Evolutionary conservation across 2,329 filamentous ascomycete species (phyloP).

Genomic region (Grosmannia clavigera): DNA sequence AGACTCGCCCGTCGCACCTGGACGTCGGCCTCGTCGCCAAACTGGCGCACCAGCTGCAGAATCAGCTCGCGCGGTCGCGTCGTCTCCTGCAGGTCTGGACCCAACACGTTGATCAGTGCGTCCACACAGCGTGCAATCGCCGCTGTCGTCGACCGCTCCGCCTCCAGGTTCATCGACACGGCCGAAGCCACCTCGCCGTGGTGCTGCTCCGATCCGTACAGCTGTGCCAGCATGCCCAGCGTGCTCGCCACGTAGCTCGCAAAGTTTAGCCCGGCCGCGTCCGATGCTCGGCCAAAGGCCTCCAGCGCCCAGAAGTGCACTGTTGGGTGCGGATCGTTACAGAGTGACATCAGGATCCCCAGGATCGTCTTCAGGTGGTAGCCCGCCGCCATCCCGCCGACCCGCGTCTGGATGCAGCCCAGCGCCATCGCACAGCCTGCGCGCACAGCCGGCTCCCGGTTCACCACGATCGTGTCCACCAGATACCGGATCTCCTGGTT

Average conservation of each 20-base stretch:
- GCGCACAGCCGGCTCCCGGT: slow-evolving; percentile 83
- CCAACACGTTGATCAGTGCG: slow-evolving; percentile 91
- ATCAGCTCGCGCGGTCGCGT: slow-evolving; percentile 87
- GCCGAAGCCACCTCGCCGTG: slow-evolving; percentile 70
- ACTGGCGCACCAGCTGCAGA: slow-evolving; percentile 71
- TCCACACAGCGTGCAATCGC: slow-evolving; percentile 82
- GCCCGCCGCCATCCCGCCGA: slow-evolving; percentile 94
- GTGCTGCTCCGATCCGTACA: slow-evolving; percentile 86
- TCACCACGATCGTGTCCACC: slow-evolving; percentile 86
- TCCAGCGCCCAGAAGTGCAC: slow-evolving; percentile 97
- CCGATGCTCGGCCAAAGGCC: slow-evolving; percentile 72
- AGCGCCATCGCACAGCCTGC: slow-evolving; percentile 91
- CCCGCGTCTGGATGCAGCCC: slow-evolving; percentile 85
- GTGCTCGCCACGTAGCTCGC: slow-evolving; percentile 82
- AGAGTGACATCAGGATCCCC: slow-evolving; percentile 95
- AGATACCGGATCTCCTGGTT: slow-evolving; percentile 76
- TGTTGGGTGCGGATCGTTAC: slow-evolving; percentile 85
- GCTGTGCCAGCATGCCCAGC: slow-evolving; percentile 83
- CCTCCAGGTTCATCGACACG: slow-evolving; percentile 80
- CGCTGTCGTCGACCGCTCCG: slow-evolving; percentile 69
- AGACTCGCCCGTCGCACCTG: slow-evolving; percentile 66
- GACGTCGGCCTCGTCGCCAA: slow-evolving; percentile 53
- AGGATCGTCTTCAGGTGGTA: slow-evolving; percentile 94
- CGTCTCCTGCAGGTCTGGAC: slow-evolving; percentile 87
- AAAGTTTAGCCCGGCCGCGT: slow-evolving; percentile 86